phyloP scores from a whole-genome alignment of 176 grass and related monocot genomes.

The Aechmea fasciata region DNA sequence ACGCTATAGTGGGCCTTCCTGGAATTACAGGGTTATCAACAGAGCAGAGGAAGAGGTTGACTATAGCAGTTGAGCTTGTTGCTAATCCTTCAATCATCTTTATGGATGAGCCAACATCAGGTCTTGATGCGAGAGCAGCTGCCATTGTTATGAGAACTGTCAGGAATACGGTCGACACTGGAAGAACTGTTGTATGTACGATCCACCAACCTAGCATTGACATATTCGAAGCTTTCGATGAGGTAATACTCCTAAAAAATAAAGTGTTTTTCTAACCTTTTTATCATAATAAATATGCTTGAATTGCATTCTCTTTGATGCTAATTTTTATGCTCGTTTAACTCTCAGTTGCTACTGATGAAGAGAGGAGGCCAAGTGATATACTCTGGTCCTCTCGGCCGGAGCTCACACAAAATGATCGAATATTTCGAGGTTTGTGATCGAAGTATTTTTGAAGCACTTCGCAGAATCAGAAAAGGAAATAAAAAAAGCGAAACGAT shows the following conservation, averaged over 20 bases:
- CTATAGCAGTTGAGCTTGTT: slow-evolving; percentile 93
- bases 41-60: slow-evolving; percentile 89
- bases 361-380: slow-evolving; percentile 99
- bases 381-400: slow-evolving; percentile 71
- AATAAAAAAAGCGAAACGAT: not conserved
- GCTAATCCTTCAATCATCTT: slow-evolving; percentile 99
- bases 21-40: slow-evolving; percentile 92
- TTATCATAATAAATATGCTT: not conserved
- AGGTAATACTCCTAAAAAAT: slow-evolving; percentile 30
- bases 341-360: slow-evolving; percentile 58
- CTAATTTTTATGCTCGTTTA: slow-evolving; percentile 4
- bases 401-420: slow-evolving; percentile 77
- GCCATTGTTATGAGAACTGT: slow-evolving; percentile 99
- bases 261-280: not conserved
- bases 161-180: slow-evolving; percentile 93
- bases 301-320: not conserved
- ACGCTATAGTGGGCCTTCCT: slow-evolving; percentile 87
- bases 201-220: slow-evolving; percentile 99
- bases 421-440: slow-evolving; percentile 82
- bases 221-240: slow-evolving; percentile 98
- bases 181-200: slow-evolving; percentile 92
- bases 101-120: slow-evolving; percentile 99
- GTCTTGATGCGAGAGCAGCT: slow-evolving; percentile 96
- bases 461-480: not conserved
- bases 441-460: not conserved